Evolutionary conservation across 2,329 filamentous ascomycete genomes (phyloP), one percentile per base, ranked within the genome.

Genomic region (Colletotrichum euphorbiae): DNA sequence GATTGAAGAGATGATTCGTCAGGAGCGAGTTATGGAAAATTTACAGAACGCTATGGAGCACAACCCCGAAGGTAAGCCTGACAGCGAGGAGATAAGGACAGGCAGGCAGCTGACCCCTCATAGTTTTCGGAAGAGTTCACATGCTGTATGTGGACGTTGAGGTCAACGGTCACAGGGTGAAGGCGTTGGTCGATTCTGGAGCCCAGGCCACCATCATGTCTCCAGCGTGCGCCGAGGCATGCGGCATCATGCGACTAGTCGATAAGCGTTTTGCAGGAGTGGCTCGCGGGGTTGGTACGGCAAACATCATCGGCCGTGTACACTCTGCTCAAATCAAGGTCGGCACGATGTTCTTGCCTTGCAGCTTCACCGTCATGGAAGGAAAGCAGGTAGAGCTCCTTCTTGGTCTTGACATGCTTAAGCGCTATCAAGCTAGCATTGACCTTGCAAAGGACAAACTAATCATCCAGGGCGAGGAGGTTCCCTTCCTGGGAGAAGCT

Each of bases 181-280:
- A 98, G 83, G 96, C 95, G 3, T 91, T 99, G 73, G 96, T 99
- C 69, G 96, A 99, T 79, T 98, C 96, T 2, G 96, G 96, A 69
- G 96, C 96, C 24, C 96, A 99, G 81, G 94, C 95, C 28, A 99
- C 96, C 58, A 98, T 99, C 82, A 99, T 99, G 96, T 98, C 95
- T 5, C 96, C 96, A 5, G 86, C 90, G 24, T 98, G 94, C 76
- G 96, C 96, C 28, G 93, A 97, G 76, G 87, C 90, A 8, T 99
- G 96, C 77, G 93, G 93, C 74, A 98, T 99, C 79, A 97, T 97
- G 92, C 91, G 95, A 55, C 88, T 99, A 13, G 93, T 99, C 63
- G 96, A 99, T 80, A 92, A 89, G 73, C 91, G 96, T 50, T 99
- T 96, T 77, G 91, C 93, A 4, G 96, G 96, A 71, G 91, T 98